Base-by-base conservation (phyloP, 139 green algal genomes). In the Chlamydomonas sphaeroides region DNA sequence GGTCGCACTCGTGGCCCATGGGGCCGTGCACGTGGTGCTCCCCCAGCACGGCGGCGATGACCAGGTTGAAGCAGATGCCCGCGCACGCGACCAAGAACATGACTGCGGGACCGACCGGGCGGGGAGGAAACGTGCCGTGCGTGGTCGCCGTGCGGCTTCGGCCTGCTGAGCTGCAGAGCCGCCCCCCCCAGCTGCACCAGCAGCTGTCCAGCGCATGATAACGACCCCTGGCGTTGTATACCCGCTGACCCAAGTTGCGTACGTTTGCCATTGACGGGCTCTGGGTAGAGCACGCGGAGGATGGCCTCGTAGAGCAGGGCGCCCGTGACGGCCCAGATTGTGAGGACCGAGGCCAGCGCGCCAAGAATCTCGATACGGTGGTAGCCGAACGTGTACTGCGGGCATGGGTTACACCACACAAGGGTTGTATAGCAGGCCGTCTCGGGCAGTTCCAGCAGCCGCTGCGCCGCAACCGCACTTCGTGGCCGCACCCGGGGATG, bases 361-460 rank as follows among this genome's bases (percentile, higher is more conserved):
- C 95, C 96, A 53, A 99, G 87, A 70, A 98, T 95, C 86, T 99
- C 96, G 23, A 96, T 90, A 0, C 96, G 88, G 85, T 98, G 94
- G 85, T 97, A 99, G n/a, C 96, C 95, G 72, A 93, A 98, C 20
- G 86, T 92, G 85, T 95, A 92, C 26, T 71, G 38, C 45, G n/a
- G n/a, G n/a, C n/a, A n/a, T n/a, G n/a, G n/a, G n/a, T n/a, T n/a
- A n/a, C n/a, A n/a, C n/a, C n/a, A n/a, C n/a, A n/a, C n/a, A n/a
- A n/a, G n/a, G n/a, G n/a, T n/a, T n/a, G n/a, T n/a, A n/a, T n/a
- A n/a, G n/a, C n/a, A n/a, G n/a, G n/a, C n/a, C n/a, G n/a, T n/a
- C n/a, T n/a, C n/a, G n/a, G n/a, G n/a, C n/a, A n/a, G n/a, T n/a
- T n/a, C n/a, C n/a, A n/a, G n/a, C n/a, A n/a, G n/a, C n/a, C n/a